A percentile compares a stretch with the other conserved stretches of the same genome.
Conservation (phyloP, 495 filamentous ascomycete species). For the Chaetomidium leptoderma region DNA sequence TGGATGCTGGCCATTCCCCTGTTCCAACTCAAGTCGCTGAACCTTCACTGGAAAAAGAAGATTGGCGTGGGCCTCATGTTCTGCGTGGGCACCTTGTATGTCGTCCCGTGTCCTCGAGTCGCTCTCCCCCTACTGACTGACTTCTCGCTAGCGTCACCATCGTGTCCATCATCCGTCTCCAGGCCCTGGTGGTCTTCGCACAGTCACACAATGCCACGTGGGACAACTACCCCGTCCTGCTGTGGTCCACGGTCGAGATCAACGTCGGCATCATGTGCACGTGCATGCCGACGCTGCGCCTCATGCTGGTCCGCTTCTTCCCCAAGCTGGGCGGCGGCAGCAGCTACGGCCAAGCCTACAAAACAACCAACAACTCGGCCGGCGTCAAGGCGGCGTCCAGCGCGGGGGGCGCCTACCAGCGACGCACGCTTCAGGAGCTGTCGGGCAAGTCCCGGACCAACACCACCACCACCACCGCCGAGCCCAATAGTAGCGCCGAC, state of each 20-base stretch:
- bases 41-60: conserved; percentile 36
- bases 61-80: conserved; percentile 36
- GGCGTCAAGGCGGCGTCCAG: not conserved
- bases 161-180: conserved; percentile 18
- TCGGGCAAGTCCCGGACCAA: no score
- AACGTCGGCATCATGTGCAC: conserved; percentile 29
- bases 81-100: conserved; percentile 37
- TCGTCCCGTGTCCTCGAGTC: not conserved
- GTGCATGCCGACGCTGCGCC: conserved; percentile 30
- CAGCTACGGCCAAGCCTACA: conserved; percentile 4
- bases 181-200: conserved; percentile 2
- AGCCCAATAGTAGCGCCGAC: not conserved
- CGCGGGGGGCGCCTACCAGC: not conserved
- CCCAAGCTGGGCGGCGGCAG: conserved; percentile 13
- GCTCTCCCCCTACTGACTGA: not conserved
- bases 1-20: conserved; percentile 19
- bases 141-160: conserved; percentile 12
- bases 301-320: conserved; percentile 23
- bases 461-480: not conserved
- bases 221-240: conserved; percentile 17
- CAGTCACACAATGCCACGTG: conserved; percentile 10
- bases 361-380: not conserved
- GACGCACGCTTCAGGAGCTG: no score
- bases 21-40: conserved; percentile 26
- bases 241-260: conserved; percentile 32